A percentile compares a stretch with the other conserved stretches of the same genome.
Evolutionary conservation across 2,329 filamentous ascomycete species (phyloP).

Genomic region (Monosporascus sp.): DNA sequence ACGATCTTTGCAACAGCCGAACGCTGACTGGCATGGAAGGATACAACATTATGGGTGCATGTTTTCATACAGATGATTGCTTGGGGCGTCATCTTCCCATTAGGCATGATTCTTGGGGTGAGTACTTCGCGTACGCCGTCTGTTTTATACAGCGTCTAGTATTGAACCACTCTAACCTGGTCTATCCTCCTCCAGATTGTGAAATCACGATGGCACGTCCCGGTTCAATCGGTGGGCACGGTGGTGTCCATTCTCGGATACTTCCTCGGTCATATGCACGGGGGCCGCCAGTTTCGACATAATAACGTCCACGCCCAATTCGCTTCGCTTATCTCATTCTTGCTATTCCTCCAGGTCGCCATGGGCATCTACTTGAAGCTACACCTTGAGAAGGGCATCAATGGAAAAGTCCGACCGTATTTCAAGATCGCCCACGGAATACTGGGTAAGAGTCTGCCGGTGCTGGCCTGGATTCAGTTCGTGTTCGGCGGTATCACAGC

Average conservation of each 20-base stretch:
- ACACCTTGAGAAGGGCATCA: slow-evolving; percentile 79
- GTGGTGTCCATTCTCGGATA: slow-evolving; percentile 76
- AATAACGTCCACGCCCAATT: slow-evolving; percentile 77
- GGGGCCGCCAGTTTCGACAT: slow-evolving; percentile 75
- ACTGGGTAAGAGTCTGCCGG: slow-evolving; percentile 79
- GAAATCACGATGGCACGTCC: slow-evolving; percentile 91
- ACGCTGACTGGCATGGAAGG: slow-evolving; percentile 43
- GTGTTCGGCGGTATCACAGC: slow-evolving; percentile 91
- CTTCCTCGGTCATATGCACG: slow-evolving; percentile 86
- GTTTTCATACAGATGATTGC: slow-evolving; percentile 82
- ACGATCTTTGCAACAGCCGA: slow-evolving; percentile 6
- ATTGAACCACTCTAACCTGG: not conserved
- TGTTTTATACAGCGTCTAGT: not conserved
- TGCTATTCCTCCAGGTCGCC: slow-evolving; percentile 70
- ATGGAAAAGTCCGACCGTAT: slow-evolving; percentile 68
- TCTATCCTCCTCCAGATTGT: slow-evolving; percentile 56
- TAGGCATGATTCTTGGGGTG: slow-evolving; percentile 93
- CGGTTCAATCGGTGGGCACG: slow-evolving; percentile 71
- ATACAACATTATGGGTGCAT: slow-evolving; percentile 86
- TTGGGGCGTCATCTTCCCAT: slow-evolving; percentile 88
- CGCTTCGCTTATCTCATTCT: slow-evolving; percentile 72
- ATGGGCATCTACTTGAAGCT: slow-evolving; percentile 84
- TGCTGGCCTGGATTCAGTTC: slow-evolving; percentile 90
- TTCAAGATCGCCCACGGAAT: slow-evolving; percentile 72
- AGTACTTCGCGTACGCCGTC: slow-evolving; percentile 26